Percentiles rank a stretch among this genome's conserved stretches.
These are phyloP conservation scores for Cyberlindnera mississippiensis DNA, from an alignment of 805 yeast species.

Conservation along the genomic window DNA sequence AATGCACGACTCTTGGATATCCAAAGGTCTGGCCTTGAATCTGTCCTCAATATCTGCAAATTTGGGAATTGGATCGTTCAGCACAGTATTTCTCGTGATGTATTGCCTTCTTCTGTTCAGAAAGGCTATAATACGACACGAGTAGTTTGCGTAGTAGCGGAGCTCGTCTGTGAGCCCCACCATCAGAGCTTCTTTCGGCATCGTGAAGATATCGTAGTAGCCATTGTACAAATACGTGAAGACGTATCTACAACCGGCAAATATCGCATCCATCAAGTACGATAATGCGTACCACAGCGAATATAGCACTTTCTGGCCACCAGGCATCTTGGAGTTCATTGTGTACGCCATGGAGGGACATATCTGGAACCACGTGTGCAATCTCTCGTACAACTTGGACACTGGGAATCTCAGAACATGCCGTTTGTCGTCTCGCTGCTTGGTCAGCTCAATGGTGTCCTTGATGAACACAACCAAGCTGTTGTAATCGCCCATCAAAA, in stretches of 20 bases:
- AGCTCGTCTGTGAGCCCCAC: conserved; percentile 9
- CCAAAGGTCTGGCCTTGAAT: conserved; percentile 18
- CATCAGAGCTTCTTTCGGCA: conserved; percentile 11
- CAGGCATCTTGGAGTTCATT: conserved; percentile 11
- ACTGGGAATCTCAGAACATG: conserved; percentile 21
- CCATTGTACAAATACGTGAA: conserved; percentile 24
- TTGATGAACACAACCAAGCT: conserved; percentile 10
- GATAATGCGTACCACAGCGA: conserved; percentile 18
- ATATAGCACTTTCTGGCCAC: conserved; percentile 17
- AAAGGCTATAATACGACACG: conserved; percentile 21
- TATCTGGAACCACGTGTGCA: conserved; percentile 16
- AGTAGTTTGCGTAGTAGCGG: conserved; percentile 16
- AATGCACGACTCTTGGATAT: conserved; percentile 22
- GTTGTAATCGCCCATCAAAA: conserved; percentile 9
- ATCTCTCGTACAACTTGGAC: conserved; percentile 10
- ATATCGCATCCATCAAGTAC: conserved; percentile 16
- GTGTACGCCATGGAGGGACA: conserved; percentile 20
- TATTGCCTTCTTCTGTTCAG: conserved; percentile 19
- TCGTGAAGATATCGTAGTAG: conserved; percentile 12
- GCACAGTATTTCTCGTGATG: conserved; percentile 15
- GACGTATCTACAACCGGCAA: conserved; percentile 19
- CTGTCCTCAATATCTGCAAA: conserved; percentile 14
- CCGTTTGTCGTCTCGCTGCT: conserved; percentile 6
- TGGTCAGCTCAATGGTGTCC: conserved; percentile 9
- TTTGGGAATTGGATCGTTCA: conserved; percentile 22